Conservation (phyloP, 2,329 filamentous ascomycete genomes). For the Teratosphaeriaceae sp. region DNA sequence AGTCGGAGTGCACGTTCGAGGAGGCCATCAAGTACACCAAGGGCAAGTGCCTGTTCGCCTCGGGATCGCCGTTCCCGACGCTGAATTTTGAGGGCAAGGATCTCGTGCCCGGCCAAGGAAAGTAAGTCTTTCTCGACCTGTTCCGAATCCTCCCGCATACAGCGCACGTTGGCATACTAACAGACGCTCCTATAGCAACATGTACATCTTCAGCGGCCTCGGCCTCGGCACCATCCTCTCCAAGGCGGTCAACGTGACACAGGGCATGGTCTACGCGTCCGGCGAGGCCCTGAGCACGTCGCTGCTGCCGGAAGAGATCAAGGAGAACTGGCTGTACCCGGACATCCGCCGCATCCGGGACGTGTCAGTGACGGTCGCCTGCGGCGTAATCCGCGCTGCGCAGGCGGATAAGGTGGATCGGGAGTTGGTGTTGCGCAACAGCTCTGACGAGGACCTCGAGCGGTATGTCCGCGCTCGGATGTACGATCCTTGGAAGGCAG, state of each 20-base stretch:
- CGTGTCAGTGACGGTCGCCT: slow-evolving; percentile 76
- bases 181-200: too few relatives aligned
- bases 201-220: slow-evolving; percentile 94
- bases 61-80: slow-evolving; percentile 82
- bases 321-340: slow-evolving; percentile 78
- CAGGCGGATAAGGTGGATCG: slow-evolving; percentile 63
- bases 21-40: slow-evolving; percentile 87
- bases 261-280: slow-evolving; percentile 95
- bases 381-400: slow-evolving; percentile 89
- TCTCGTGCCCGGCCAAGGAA: slow-evolving; percentile 55
- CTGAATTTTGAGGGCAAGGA: slow-evolving; percentile 44
- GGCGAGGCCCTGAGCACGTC: slow-evolving; percentile 73
- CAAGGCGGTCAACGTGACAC: slow-evolving; percentile 79
- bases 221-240: slow-evolving; percentile 88
- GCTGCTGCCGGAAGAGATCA: slow-evolving; percentile 73
- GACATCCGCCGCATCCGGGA: slow-evolving; percentile 86
- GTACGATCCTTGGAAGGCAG: slow-evolving; percentile 49
- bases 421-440: slow-evolving; percentile 53
- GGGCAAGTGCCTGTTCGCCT: slow-evolving; percentile 86
- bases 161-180: too few relatives aligned
- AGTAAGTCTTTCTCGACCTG: too few relatives aligned
- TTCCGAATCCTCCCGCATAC: too few relatives aligned
- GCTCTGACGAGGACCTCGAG: slow-evolving; percentile 62
- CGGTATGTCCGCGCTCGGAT: slow-evolving; percentile 53
- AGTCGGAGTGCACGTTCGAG: slow-evolving; percentile 97